phyloP scores from a whole-genome alignment of 2,329 filamentous ascomycete species.

The Beauveria pseudobassiana region DNA sequence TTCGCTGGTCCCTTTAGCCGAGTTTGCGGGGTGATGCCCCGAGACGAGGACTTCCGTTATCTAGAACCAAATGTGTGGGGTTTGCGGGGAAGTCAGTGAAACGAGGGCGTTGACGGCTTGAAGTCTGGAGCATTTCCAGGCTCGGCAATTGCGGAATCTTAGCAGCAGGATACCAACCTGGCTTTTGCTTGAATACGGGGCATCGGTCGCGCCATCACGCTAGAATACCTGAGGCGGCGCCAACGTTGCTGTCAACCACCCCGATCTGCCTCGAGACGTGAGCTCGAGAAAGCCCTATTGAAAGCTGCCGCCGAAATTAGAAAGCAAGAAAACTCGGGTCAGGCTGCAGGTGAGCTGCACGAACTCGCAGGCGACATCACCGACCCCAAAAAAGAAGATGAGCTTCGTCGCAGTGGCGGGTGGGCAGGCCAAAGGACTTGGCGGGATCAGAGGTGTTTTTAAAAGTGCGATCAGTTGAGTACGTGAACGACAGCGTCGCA shows the following conservation, averaged over 20 bases:
- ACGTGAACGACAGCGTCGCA: too few relatives aligned
- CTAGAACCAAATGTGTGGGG: not conserved
- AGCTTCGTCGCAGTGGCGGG: constrained; percentile 44
- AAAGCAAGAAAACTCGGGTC: not conserved
- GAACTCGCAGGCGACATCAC: not conserved
- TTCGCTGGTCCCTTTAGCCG: not conserved
- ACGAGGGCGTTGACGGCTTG: not conserved
- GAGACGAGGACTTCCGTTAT: not conserved
- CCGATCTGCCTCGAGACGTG: constrained; percentile 31
- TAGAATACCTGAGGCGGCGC: constrained; percentile 73
- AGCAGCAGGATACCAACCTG: too few relatives aligned
- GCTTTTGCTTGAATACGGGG: constrained; percentile 37
- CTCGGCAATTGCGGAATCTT: not conserved
- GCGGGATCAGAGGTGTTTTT: too few relatives aligned
- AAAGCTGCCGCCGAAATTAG: not conserved
- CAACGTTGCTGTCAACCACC: constrained; percentile 72
- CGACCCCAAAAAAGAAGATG: not conserved
- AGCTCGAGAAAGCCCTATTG: not conserved
- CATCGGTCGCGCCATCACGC: constrained; percentile 76
- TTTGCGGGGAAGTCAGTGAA: not conserved
- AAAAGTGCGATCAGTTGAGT: too few relatives aligned
- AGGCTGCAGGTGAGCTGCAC: not conserved
- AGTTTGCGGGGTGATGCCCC: not conserved
- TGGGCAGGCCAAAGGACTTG: too few relatives aligned
- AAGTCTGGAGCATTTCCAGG: too few relatives aligned